Conservation (phyloP, 305 asterid genomes). For the Plantago lanceolata region DNA sequence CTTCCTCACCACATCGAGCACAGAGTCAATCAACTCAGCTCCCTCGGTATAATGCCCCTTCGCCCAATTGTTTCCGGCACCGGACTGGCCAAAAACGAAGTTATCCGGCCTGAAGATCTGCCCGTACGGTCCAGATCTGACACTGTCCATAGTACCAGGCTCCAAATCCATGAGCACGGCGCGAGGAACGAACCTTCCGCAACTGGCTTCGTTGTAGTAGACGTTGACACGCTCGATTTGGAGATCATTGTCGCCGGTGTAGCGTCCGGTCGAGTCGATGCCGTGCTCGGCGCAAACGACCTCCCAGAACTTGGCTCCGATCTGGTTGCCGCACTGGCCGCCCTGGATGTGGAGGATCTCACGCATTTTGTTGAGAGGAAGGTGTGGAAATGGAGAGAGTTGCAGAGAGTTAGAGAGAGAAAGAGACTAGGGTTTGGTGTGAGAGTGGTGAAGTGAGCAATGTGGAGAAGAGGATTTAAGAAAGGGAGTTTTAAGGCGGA, state of each 20-base stretch:
- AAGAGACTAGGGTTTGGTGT: too few relatives aligned
- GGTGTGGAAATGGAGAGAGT: neutral
- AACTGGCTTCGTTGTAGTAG: constrained; percentile 38
- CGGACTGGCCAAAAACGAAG: constrained; percentile 2
- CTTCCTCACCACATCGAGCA: constrained; percentile 5
- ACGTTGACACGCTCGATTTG: constrained; percentile 45
- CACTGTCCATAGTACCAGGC: constrained; percentile 49
- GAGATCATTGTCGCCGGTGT: constrained; percentile 29
- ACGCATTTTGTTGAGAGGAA: neutral
- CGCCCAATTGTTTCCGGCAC: constrained; percentile 8
- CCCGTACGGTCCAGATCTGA: constrained; percentile 39
- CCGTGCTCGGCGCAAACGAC: constrained; percentile 46
- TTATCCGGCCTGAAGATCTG: constrained; percentile 12
- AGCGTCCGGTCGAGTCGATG: constrained; percentile 43
- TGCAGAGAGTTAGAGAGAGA: neutral
- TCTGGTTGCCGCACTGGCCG: constrained; percentile 11
- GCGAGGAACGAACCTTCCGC: constrained; percentile 43
- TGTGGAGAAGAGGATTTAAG: neutral
- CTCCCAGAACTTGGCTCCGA: constrained; percentile 14
- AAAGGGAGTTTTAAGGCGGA: neutral
- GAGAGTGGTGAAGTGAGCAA: constrained; percentile 6
- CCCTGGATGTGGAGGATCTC: constrained; percentile 12
- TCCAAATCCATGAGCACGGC: constrained; percentile 51
- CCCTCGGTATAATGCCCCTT: constrained; percentile 11
- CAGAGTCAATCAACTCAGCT: constrained; percentile 10